A percentile compares a stretch with the other conserved stretches of the same genome.
phyloP scores from a whole-genome alignment of 768 basidiomycete species.

The Dioszegia crocea region DNA sequence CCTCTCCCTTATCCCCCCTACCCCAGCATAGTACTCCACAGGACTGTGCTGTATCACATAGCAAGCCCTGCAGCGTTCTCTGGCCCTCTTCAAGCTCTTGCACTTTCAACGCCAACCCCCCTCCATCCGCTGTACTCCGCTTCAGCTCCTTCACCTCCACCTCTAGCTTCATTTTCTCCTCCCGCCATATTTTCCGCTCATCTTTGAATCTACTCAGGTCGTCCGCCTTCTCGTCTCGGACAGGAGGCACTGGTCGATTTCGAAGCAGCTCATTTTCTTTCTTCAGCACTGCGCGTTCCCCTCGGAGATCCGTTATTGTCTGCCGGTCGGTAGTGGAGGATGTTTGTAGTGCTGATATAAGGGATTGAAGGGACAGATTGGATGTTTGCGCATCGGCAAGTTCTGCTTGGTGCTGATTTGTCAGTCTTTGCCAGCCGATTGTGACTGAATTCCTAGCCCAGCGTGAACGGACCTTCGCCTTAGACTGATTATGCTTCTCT shows the following conservation, averaged over 20 bases:
- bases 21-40: slow-evolving; percentile 9
- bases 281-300: not conserved
- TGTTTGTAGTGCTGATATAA: not conserved
- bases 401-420: slow-evolving; percentile 11
- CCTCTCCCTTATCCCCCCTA: slow-evolving; percentile 3
- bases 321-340: not conserved
- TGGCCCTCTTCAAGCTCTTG: slow-evolving; percentile 2
- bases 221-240: not conserved
- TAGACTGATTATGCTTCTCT: slow-evolving; percentile 11
- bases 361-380: slow-evolving; percentile 2
- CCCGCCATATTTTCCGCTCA: not conserved
- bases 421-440: not conserved
- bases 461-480: slow-evolving; percentile 10
- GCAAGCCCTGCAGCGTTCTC: not conserved
- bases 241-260: not conserved
- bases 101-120: slow-evolving; percentile 5
- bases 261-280: not conserved
- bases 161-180: not conserved
- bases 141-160: not conserved
- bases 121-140: slow-evolving; percentile 5
- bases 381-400: not conserved
- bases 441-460: not conserved
- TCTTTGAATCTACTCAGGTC: slow-evolving; percentile 5
- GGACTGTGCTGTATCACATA: slow-evolving; percentile 7
- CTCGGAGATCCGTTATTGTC: not conserved